Base-by-base conservation (phyloP, 2,329 filamentous ascomycete genomes). In the Penicillium corylophilum region DNA sequence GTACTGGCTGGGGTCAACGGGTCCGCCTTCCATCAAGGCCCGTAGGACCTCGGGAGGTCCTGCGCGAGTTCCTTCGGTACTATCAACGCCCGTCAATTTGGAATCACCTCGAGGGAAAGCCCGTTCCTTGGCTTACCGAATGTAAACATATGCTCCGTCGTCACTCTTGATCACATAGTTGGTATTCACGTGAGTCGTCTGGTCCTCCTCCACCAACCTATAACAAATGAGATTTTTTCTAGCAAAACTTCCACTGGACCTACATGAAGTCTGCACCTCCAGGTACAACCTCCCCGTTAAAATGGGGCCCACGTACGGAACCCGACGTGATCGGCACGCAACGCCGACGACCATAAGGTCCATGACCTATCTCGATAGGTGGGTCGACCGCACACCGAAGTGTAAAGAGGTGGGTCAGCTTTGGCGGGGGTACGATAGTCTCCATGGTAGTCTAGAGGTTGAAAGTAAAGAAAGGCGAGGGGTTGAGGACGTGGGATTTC, bases 221-320 rank as follows among this genome's bases (percentile, higher is more conserved):
- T 8, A 35, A 29, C 12, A 16, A 23, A 39, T 35, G 28, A 50
- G 38, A 47, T 4, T n/a, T 8, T 13, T 15, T 18, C 4, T 6
- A 29, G 41, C 5, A 3, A 28, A 8, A 2, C 7, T 16, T 20
- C 31, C 29, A 7, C 35, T 4, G 18, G 13, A 43, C 42, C 20
- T 54, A 65, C 63, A 64, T 64, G 13, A 64, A 66, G 48, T 66
- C 63, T 20, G 62, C 63, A 1, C 61, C 64, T 13, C 59, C 63
- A 8, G 64, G 62, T 13, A 64, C 49, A 8, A 66, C 56, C 46
- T 63, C 56, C 8, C 61, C 64, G 6, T 57, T 61, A 6, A 66
- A 33, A 45, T 61, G 57, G 2, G 62, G 60, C 10, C 61, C 61
- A 7, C 40, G 6, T n/a, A 64, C 62, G 1, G 56, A 56, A 0